Evolutionary conservation across 2,329 filamentous ascomycete genomes (phyloP).

Genomic region (Capronia americana): DNA sequence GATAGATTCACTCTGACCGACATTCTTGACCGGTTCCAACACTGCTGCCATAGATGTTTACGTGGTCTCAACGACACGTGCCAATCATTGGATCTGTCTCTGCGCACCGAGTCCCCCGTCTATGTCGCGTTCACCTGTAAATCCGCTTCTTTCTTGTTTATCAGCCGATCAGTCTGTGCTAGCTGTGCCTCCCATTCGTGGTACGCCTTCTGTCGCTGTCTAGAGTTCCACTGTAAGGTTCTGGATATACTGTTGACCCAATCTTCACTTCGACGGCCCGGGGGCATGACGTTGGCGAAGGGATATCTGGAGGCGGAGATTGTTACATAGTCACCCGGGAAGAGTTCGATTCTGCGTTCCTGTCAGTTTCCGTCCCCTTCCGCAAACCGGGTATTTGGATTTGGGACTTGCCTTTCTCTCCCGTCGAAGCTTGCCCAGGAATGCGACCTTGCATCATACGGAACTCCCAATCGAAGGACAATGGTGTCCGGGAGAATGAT

Average conservation of each 20-base stretch:
- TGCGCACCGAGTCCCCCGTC: neutral
- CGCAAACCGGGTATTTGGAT: slow-evolving; percentile 22
- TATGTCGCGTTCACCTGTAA: neutral
- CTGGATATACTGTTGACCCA: slow-evolving; percentile 60
- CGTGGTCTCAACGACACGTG: neutral
- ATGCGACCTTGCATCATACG: slow-evolving; percentile 85
- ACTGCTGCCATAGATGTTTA: neutral
- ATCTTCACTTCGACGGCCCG: slow-evolving; percentile 53
- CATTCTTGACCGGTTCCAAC: neutral
- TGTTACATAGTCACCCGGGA: slow-evolving; percentile 59
- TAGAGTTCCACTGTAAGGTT: slow-evolving; percentile 59
- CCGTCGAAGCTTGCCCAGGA: slow-evolving; percentile 99
- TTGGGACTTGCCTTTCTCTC: slow-evolving; percentile 69
- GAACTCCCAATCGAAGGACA: slow-evolving; percentile 89
- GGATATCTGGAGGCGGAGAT: slow-evolving; percentile 60
- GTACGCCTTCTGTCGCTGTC: slow-evolving; percentile 54
- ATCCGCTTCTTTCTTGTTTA: slow-evolving; percentile 18
- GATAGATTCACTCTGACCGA: neutral
- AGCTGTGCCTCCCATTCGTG: slow-evolving; percentile 39
- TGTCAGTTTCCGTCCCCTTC: slow-evolving; percentile 13
- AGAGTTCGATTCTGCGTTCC: slow-evolving; percentile 52
- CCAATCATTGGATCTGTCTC: neutral
- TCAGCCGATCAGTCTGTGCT: neutral
- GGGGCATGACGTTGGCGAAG: slow-evolving; percentile 58
- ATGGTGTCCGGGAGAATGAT: slow-evolving; percentile 97